phyloP scores from a whole-genome alignment of 306 rosid species.

The Rosa rugosa region DNA sequence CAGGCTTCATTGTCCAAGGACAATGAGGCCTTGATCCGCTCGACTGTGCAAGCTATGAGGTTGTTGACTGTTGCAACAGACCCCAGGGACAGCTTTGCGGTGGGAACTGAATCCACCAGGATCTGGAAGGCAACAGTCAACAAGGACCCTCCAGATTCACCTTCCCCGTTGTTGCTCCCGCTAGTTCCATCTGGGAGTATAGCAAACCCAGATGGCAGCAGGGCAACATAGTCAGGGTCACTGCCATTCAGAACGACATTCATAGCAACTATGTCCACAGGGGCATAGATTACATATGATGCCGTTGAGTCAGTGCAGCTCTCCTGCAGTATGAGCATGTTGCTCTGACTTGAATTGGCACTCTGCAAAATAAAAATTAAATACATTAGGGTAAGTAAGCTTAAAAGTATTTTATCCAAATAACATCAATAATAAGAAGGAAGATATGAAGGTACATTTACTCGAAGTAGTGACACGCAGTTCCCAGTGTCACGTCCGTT shows the following conservation, averaged over 20 bases:
- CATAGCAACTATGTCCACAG: conserved; percentile 88
- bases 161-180: conserved; percentile 39
- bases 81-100: conserved; percentile 90
- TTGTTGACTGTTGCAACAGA: conserved; percentile 94
- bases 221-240: conserved; percentile 92
- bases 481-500: conserved; percentile 90
- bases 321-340: conserved; percentile 93
- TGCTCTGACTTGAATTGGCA: conserved; percentile 95
- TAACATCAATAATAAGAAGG: not conserved
- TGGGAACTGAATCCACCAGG: conserved; percentile 89
- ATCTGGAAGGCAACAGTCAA: conserved; percentile 94
- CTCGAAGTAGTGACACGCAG: conserved; percentile 81
- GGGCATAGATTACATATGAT: conserved; percentile 84
- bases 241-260: conserved; percentile 89
- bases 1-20: conserved; percentile 47
- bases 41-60: conserved; percentile 91
- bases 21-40: conserved; percentile 82
- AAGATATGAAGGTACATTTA: conserved; percentile 52
- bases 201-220: conserved; percentile 95
- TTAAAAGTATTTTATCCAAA: not conserved
- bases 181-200: conserved; percentile 81
- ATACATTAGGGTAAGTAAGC: not conserved
- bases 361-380: conserved; percentile 48
- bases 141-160: conserved; percentile 72
- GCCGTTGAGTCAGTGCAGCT: conserved; percentile 80